A percentile compares a stretch with the other conserved stretches of the same genome.
phyloP scores from a whole-genome alignment of 106 monocot species.

The Dactylorhiza incarnata region DNA sequence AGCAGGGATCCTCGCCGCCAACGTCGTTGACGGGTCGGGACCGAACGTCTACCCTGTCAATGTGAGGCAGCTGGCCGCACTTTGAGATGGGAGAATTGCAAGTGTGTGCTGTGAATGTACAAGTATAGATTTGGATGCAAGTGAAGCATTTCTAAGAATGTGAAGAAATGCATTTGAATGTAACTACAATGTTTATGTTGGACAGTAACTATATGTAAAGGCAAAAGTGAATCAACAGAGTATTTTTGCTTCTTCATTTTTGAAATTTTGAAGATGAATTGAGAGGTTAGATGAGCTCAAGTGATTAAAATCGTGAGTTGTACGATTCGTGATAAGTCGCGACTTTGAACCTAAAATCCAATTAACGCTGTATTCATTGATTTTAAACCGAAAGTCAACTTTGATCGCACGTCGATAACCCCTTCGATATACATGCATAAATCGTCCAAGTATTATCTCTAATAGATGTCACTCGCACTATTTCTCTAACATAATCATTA shows the following conservation, averaged over 20 bases:
- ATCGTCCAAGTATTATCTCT: no score
- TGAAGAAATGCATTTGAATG: neutral
- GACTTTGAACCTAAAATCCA: neutral
- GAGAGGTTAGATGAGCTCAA: neutral
- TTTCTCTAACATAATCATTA: no score
- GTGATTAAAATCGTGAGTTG: neutral
- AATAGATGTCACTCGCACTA: no score
- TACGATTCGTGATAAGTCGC: neutral
- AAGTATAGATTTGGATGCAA: neutral
- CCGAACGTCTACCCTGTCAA: constrained; percentile 17
- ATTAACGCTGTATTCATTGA: neutral
- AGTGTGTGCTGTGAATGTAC: neutral
- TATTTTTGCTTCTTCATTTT: neutral
- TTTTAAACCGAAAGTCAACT: no score
- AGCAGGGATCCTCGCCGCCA: neutral
- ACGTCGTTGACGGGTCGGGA: constrained; percentile 8
- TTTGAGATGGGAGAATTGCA: neutral
- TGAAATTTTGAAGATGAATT: neutral
- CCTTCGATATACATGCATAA: no score
- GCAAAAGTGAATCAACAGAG: neutral
- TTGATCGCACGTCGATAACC: no score
- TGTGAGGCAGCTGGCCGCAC: constrained; percentile 4
- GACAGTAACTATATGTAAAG: neutral
- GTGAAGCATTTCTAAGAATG: neutral
- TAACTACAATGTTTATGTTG: neutral